Conservation (phyloP, 2,329 filamentous ascomycete genomes). For the Falciphora oryzae region DNA sequence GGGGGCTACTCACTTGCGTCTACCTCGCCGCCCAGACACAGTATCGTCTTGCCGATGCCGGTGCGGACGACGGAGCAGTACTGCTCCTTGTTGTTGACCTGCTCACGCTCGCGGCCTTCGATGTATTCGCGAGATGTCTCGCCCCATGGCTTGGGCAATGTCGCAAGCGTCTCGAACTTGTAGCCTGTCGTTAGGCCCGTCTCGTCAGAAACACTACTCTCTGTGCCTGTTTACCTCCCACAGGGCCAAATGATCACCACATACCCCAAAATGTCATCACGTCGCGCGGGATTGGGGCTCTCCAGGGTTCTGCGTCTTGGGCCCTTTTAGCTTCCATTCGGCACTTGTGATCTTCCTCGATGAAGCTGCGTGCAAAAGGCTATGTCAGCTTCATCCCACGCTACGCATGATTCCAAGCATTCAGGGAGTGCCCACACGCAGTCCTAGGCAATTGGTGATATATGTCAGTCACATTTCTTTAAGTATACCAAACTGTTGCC, state of each 20-base stretch:
- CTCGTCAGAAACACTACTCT: background rate
- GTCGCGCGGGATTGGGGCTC: constrained; percentile 54
- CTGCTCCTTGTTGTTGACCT: constrained; percentile 85
- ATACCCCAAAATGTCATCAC: constrained; percentile 91
- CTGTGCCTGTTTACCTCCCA: too few relatives aligned
- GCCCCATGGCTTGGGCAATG: constrained; percentile 69
- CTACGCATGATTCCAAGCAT: background rate
- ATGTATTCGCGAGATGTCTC: constrained; percentile 70
- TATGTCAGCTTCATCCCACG: background rate
- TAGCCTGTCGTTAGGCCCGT: constrained; percentile 55
- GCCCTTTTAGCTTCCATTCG: constrained; percentile 59
- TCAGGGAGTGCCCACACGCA: constrained; percentile 42
- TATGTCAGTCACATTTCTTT: background rate
- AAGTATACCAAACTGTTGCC: background rate
- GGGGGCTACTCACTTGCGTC: constrained; percentile 61
- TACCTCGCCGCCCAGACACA: constrained; percentile 89
- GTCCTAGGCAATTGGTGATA: constrained; percentile 30
- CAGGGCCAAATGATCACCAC: constrained; percentile 6
- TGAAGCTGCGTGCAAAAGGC: constrained; percentile 55
- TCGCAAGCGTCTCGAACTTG: constrained; percentile 87
- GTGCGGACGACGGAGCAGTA: constrained; percentile 94
- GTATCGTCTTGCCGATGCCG: constrained; percentile 66
- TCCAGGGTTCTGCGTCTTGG: constrained; percentile 32
- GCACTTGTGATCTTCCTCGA: constrained; percentile 81
- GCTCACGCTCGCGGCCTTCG: constrained; percentile 62